A percentile compares a stretch with the other conserved stretches of the same genome.
These are phyloP conservation scores for Neurospora sp. DNA, from an alignment of 495 filamentous ascomycete genomes.

Conservation along the genomic window DNA sequence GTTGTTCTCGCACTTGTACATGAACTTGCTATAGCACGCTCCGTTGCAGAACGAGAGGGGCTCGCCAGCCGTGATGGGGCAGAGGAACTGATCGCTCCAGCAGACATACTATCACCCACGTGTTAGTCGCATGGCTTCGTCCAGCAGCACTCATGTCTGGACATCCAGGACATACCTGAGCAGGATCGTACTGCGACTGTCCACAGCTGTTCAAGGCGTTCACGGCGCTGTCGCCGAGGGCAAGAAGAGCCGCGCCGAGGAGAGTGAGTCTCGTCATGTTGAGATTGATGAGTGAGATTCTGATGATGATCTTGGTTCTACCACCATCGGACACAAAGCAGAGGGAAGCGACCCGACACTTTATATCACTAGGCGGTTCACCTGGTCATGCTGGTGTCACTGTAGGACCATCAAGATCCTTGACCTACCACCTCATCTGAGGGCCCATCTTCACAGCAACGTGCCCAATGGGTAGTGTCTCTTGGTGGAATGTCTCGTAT, in stretches of 20 bases:
- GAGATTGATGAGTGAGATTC: not conserved
- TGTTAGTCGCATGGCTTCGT: not conserved
- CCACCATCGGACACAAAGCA: not conserved
- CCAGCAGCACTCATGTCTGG: not conserved
- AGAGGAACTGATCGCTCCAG: conserved; percentile 21
- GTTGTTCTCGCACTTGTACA: conserved; percentile 31
- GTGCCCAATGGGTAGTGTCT: not conserved
- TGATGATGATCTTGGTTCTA: not conserved
- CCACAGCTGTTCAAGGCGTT: conserved; percentile 15
- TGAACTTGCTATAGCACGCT: conserved; percentile 28
- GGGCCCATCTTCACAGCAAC: not conserved
- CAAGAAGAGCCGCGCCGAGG: conserved; percentile 10
- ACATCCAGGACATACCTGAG: conserved; percentile 10
- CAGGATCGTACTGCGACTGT: conserved; percentile 18
- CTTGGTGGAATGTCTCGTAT: not conserved
- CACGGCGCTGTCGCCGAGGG: conserved; percentile 4
- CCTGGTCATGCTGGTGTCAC: not conserved
- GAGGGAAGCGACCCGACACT: not conserved
- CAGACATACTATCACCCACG: conserved; percentile 20
- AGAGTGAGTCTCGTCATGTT: conserved; percentile 12
- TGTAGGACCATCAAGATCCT: not conserved
- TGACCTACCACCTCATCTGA: not conserved
- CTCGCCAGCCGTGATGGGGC: conserved; percentile 23
- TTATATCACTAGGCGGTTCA: not conserved
- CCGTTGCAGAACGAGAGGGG: conserved; percentile 18